Conservation (phyloP, 2,329 filamentous ascomycete species). For the Apiospora pterosperma region DNA sequence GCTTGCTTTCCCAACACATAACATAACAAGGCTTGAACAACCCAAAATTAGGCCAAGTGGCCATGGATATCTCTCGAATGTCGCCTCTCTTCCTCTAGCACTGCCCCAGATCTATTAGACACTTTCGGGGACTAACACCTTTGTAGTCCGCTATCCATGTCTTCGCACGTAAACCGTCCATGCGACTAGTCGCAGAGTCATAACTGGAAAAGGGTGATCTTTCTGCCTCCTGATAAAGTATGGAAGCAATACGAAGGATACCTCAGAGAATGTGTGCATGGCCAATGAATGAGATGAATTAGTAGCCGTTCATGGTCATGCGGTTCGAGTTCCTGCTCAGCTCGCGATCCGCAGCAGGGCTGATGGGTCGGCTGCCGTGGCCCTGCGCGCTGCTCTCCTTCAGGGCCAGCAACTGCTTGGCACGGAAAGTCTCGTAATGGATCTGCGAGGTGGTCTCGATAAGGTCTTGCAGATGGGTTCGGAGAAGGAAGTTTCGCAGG, state of each 20-base stretch:
- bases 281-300: conserved; percentile 32
- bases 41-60: conserved; percentile 16
- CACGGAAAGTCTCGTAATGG: conserved; percentile 99
- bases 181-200: conserved; percentile 17
- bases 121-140: background rate
- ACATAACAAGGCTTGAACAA: conserved; percentile 30
- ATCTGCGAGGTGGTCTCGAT: conserved; percentile 99
- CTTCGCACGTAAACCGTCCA: conserved; percentile 12
- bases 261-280: background rate
- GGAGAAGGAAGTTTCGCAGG: conserved; percentile 95
- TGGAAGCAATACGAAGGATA: background rate
- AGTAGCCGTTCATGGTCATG: conserved; percentile 99
- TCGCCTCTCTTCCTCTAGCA: conserved; percentile 13
- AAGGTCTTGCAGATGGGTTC: conserved; percentile 96
- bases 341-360: conserved; percentile 89
- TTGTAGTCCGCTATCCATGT: conserved; percentile 11
- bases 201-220: conserved; percentile 12
- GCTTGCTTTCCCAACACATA: conserved; percentile 29
- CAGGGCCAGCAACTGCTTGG: conserved; percentile 94
- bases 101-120: conserved; percentile 14
- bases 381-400: conserved; percentile 95
- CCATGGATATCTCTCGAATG: conserved; percentile 4
- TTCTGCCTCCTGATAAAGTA: background rate
- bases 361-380: conserved; percentile 85
- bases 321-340: conserved; percentile 95